Percentiles rank a stretch among this genome's conserved stretches.
These are phyloP conservation scores for Lyophyllum shimeji DNA, from an alignment of 768 basidiomycete species.

Conservation along the genomic window DNA sequence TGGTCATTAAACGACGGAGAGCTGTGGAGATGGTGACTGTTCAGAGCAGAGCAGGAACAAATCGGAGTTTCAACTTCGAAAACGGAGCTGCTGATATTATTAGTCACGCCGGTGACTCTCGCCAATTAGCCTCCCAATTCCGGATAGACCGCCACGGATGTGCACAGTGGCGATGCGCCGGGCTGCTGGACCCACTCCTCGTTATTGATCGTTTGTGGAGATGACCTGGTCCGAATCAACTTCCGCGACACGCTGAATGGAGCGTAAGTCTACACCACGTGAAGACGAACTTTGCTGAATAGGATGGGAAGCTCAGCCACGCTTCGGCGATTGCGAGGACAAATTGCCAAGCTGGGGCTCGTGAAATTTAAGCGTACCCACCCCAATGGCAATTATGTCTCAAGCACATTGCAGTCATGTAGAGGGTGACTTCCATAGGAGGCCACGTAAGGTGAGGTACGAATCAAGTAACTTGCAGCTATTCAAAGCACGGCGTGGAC, in stretches of 20 bases:
- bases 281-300: too few relatives aligned
- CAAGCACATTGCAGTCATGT: background rate
- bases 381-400: background rate
- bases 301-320: background rate
- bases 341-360: background rate
- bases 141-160: background rate
- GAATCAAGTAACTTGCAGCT: too few relatives aligned
- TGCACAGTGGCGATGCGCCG: slow-evolving; percentile 6
- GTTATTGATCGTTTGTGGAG: background rate
- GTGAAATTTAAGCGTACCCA: background rate
- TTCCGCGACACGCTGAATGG: background rate
- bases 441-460: too few relatives aligned
- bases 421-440: too few relatives aligned
- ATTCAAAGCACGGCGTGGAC: too few relatives aligned
- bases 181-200: background rate
- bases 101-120: background rate
- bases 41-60: background rate
- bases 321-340: background rate
- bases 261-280: too few relatives aligned
- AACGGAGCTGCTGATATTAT: background rate
- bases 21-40: slow-evolving; percentile 7
- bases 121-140: slow-evolving; percentile 9
- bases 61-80: slow-evolving; percentile 11
- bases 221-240: background rate
- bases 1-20: slow-evolving; percentile 10